phyloP scores from a whole-genome alignment of 768 basidiomycete genomes.

The Mycena galericulata region DNA sequence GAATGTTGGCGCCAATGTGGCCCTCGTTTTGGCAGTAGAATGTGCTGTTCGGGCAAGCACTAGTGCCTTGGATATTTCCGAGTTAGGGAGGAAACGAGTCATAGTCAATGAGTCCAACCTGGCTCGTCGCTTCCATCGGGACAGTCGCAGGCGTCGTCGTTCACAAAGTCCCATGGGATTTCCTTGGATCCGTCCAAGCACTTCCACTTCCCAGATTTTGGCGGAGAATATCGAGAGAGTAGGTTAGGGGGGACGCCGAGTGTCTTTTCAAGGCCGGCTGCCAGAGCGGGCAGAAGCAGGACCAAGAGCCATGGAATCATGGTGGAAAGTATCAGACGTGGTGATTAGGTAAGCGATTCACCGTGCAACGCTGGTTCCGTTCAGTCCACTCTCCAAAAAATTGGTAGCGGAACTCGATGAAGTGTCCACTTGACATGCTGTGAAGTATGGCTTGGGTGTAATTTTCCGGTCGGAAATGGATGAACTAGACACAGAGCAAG shows the following conservation, averaged over 20 bases:
- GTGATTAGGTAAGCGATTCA: no score
- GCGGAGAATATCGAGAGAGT: slow-evolving; percentile 66
- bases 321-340: background rate
- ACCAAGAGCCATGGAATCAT: slow-evolving; percentile 56
- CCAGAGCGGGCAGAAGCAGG: slow-evolving; percentile 54
- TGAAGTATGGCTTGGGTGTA: no score
- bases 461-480: no score
- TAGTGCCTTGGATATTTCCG: slow-evolving; percentile 67
- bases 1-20: slow-evolving; percentile 84
- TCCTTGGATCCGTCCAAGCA: slow-evolving; percentile 86
- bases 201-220: slow-evolving; percentile 70
- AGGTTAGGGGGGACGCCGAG: slow-evolving; percentile 70
- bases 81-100: slow-evolving; percentile 24
- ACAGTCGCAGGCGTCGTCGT: slow-evolving; percentile 97
- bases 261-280: slow-evolving; percentile 56
- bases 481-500: no score
- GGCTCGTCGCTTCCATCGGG: slow-evolving; percentile 96
- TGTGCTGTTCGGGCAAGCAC: slow-evolving; percentile 78
- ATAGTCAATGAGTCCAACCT: slow-evolving; percentile 56
- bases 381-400: no score
- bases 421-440: no score
- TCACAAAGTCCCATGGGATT: slow-evolving; percentile 85
- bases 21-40: slow-evolving; percentile 93
- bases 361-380: no score
- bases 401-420: no score